Conservation (phyloP, 2,329 filamentous ascomycete genomes). For the Zasmidium angulare region DNA sequence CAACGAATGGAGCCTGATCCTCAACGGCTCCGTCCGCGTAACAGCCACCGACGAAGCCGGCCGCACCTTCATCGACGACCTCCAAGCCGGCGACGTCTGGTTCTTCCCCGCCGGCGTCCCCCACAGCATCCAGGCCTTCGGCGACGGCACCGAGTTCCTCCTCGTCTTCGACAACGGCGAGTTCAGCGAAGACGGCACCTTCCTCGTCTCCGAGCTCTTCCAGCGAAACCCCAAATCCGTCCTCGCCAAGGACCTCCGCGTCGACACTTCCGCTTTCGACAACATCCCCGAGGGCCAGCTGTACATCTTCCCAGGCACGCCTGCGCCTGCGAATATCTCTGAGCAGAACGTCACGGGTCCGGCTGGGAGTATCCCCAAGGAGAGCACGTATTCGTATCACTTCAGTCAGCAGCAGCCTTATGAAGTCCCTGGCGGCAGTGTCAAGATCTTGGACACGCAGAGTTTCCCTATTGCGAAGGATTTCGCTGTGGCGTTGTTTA, state of each 20-base stretch:
- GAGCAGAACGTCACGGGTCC: slow-evolving; percentile 47
- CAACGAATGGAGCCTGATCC: slow-evolving; percentile 34
- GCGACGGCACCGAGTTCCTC: slow-evolving; percentile 58
- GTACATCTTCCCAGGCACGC: slow-evolving; percentile 46
- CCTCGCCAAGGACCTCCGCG: slow-evolving; percentile 45
- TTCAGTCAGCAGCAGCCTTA: slow-evolving; percentile 51
- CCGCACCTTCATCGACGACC: slow-evolving; percentile 34
- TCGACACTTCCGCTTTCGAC: slow-evolving; percentile 38
- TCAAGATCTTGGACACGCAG: slow-evolving; percentile 59
- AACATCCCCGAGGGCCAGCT: slow-evolving; percentile 40
- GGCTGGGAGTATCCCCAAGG: slow-evolving; percentile 23
- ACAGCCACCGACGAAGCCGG: slow-evolving; percentile 34
- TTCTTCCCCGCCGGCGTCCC: slow-evolving; percentile 53
- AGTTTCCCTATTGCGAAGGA: slow-evolving; percentile 58
- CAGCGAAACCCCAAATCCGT: slow-evolving; percentile 37
- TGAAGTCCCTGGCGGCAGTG: slow-evolving; percentile 54
- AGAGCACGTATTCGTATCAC: slow-evolving; percentile 42
- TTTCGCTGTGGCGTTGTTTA: slow-evolving; percentile 59
- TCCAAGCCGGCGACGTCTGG: slow-evolving; percentile 52
- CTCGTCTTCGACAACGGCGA: slow-evolving; percentile 60
- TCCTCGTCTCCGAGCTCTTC: slow-evolving; percentile 50
- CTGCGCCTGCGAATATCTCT: slow-evolving; percentile 37
- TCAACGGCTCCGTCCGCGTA: slow-evolving; percentile 33
- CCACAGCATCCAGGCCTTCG: slow-evolving; percentile 42
- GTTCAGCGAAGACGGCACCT: slow-evolving; percentile 61